Evolutionary conservation across 495 filamentous ascomycete species (phyloP).

Genomic region (Daldinia childiae): DNA sequence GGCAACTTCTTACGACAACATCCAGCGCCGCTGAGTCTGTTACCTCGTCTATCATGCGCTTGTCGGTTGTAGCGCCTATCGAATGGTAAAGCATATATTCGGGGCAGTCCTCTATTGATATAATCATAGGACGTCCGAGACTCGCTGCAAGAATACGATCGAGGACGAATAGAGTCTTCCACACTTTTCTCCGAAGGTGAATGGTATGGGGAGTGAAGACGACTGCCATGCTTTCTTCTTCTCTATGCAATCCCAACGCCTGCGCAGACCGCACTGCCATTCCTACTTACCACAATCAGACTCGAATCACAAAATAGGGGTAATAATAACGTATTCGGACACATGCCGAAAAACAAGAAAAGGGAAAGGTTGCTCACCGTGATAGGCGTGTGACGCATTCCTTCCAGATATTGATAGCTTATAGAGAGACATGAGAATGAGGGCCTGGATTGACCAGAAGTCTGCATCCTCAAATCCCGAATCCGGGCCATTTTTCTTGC

Average conservation of each 20-base stretch:
- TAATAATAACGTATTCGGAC: not conserved
- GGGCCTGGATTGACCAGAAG: slow-evolving; percentile 70
- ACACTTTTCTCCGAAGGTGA: slow-evolving; percentile 61
- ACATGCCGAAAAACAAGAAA: not conserved
- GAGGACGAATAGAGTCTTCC: slow-evolving; percentile 69
- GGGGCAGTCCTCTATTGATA: slow-evolving; percentile 70
- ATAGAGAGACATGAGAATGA: slow-evolving; percentile 69
- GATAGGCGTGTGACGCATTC: slow-evolving; percentile 68
- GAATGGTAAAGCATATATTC: slow-evolving; percentile 57
- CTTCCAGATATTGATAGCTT: slow-evolving; percentile 65
- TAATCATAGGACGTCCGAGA: slow-evolving; percentile 67
- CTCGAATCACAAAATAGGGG: not conserved
- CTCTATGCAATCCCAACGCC: slow-evolving; percentile 68
- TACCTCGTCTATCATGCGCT: slow-evolving; percentile 24
- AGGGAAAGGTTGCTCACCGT: slow-evolving; percentile 51
- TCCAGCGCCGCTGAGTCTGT: slow-evolving; percentile 57
- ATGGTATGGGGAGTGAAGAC: slow-evolving; percentile 59
- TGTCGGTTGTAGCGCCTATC: slow-evolving; percentile 40
- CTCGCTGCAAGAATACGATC: slow-evolving; percentile 69
- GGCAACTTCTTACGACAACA: slow-evolving; percentile 65
- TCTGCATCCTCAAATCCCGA: slow-evolving; percentile 69
- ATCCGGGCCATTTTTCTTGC: slow-evolving; percentile 62
- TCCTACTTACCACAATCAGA: slow-evolving; percentile 49
- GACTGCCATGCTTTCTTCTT: slow-evolving; percentile 67
- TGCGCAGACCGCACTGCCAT: slow-evolving; percentile 72